Evolutionary conservation across 306 rosid genomes (phyloP), one percentile per base, ranked within the genome.

Genomic region (Gynostemma pentaphyllum): DNA sequence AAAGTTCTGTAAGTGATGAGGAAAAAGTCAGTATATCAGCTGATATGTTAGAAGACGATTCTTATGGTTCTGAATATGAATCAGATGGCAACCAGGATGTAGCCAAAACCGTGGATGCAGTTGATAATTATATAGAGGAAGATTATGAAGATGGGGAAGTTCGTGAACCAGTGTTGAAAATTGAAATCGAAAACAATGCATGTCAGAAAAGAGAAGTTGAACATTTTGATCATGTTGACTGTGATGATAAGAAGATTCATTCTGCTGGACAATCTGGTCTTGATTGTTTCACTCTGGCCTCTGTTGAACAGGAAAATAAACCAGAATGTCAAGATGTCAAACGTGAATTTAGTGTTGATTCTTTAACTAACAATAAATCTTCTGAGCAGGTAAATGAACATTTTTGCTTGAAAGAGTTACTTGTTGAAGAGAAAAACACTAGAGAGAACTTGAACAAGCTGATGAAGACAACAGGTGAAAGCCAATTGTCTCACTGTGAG

Each of bases 61-160:
- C 75, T 44, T 76, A 75, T 74, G 71, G 73, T 74, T 81, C 83
- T 72, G 96, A 85, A 70, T 83, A 69, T 14, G 96, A 92, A 64
- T 92, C 95, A 14, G 96, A 92, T 75, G 92, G 77, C 28, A 86
- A 79, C 79, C 87, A 61, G 63, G 84, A 86, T 66, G 55, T 79
- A 48, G 81, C 80, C 66, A 70, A 73, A 74, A 71, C 79, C 47
- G 59, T 79, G 65, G 83, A 74, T 66, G 74, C 70, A 21, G 76
- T 77, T 70, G 68, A 36, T 42, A 80, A 71, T 40, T 72, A 39
- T 71, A 78, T 74, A 50, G 82, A 70, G 45, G 89, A 85, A 56
- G 97, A 88, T 70, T 88, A 72, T 69, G 95, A 86, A 78, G 98
- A 91, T 49, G 98, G 95, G 24, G 88, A 92, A 81, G 84, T 92